Evolutionary conservation across 2,329 filamentous ascomycete genomes (phyloP).

Genomic region (Fusarium brachygibbosum): DNA sequence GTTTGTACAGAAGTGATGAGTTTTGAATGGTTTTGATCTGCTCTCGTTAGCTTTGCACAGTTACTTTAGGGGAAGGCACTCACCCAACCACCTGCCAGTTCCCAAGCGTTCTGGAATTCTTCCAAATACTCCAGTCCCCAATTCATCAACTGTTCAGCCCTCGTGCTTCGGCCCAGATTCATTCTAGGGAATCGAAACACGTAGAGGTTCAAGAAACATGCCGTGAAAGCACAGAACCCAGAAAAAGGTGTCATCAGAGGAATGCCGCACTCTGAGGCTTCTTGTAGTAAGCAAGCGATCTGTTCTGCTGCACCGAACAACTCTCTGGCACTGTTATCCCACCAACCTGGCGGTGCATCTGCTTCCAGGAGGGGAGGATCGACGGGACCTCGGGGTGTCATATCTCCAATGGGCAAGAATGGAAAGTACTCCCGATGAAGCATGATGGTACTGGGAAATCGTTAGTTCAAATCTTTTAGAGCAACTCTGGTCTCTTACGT

Average conservation of each 20-base stretch:
- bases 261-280: slow-evolving; percentile 55
- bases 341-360: slow-evolving; percentile 56
- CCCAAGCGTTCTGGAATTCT: slow-evolving; percentile 45
- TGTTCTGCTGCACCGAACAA: slow-evolving; percentile 56
- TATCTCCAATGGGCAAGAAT: slow-evolving; percentile 56
- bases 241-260: slow-evolving; percentile 58
- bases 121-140: slow-evolving; percentile 39
- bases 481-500: slow-evolving; percentile 48
- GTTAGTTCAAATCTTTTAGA: accelerated
- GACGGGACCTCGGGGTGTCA: slow-evolving; percentile 55
- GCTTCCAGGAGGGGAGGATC: slow-evolving; percentile 58
- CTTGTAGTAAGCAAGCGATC: slow-evolving; percentile 54
- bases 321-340: slow-evolving; percentile 55
- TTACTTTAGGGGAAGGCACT: accelerated
- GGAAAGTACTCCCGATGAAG: slow-evolving; percentile 61
- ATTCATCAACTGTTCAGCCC: slow-evolving; percentile 39
- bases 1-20: slow-evolving; percentile 37
- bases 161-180: slow-evolving; percentile 49
- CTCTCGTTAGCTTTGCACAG: neutral
- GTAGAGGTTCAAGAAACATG: slow-evolving; percentile 59
- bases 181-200: slow-evolving; percentile 57
- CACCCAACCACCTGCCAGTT: slow-evolving; percentile 45
- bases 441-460: slow-evolving; percentile 54
- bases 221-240: slow-evolving; percentile 62
- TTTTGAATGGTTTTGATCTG: slow-evolving; percentile 47